Conservation (phyloP, 2,329 filamentous ascomycete genomes). For the Apiospora saccharicola region DNA sequence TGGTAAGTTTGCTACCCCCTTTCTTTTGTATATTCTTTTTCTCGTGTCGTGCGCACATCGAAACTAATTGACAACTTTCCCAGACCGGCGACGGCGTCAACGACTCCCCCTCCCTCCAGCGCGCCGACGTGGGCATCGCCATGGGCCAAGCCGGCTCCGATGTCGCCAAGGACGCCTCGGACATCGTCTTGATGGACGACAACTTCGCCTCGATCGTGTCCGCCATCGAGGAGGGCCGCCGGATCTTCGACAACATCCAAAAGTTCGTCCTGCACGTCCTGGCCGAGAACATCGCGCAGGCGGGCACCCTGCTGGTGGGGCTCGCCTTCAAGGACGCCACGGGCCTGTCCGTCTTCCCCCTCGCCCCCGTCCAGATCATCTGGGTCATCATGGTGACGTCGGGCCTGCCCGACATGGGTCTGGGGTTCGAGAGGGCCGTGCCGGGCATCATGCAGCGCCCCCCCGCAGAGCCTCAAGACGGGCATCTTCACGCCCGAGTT, state of each 20-base stretch:
- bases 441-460: conserved; percentile 74
- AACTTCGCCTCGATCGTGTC: conserved; percentile 77
- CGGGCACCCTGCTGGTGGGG: conserved; percentile 72
- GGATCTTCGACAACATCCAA: conserved; percentile 78
- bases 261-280: conserved; percentile 77
- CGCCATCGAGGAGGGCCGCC: conserved; percentile 73
- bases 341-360: conserved; percentile 74
- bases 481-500: conserved; percentile 74
- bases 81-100: conserved; percentile 76
- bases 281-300: conserved; percentile 76
- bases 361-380: conserved; percentile 78
- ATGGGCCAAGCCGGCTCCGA: conserved; percentile 67
- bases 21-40: too few relatives aligned
- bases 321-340: conserved; percentile 73
- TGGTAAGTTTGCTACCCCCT: too few relatives aligned
- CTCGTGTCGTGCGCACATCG: too few relatives aligned
- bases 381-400: conserved; percentile 86
- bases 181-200: conserved; percentile 74
- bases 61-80: conserved; percentile 39
- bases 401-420: conserved; percentile 77
- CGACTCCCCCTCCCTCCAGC: conserved; percentile 73
- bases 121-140: conserved; percentile 74
- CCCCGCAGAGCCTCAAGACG: conserved; percentile 65
- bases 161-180: conserved; percentile 61
- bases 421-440: conserved; percentile 75